phyloP scores from a whole-genome alignment of 495 filamentous ascomycete species.

The Xylaria scruposa region DNA sequence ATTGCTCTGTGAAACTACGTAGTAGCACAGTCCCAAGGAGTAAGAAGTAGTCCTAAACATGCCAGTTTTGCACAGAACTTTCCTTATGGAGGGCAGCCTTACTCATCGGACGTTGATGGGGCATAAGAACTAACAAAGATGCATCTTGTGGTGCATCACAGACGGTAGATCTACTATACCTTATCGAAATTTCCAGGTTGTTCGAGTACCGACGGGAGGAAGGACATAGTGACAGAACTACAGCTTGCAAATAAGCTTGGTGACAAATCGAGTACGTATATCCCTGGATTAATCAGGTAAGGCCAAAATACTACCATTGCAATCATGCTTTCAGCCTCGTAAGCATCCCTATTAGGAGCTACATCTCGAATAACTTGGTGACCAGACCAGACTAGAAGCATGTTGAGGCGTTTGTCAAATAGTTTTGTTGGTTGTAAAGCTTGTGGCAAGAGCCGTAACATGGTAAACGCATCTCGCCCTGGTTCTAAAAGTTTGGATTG shows the following conservation, averaged over 20 bases:
- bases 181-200: not conserved
- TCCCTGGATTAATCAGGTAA: not conserved
- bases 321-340: not conserved
- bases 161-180: not conserved
- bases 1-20: not conserved
- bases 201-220: not conserved
- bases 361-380: not conserved
- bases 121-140: not conserved
- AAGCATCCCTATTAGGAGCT: not conserved
- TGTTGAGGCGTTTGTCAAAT: not conserved
- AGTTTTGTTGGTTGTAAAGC: not conserved
- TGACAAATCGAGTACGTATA: not conserved
- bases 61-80: not conserved
- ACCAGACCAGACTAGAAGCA: not conserved
- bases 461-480: not conserved
- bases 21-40: not conserved
- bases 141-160: not conserved
- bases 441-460: not conserved
- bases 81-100: not conserved
- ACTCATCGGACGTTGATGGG: not conserved
- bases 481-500: not conserved
- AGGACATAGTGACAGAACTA: not conserved
- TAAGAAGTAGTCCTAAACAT: not conserved
- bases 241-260: not conserved
- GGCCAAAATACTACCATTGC: not conserved